Evolutionary conservation across 2,329 filamentous ascomycete genomes (phyloP).

Genomic region (Xylariaceae sp.): DNA sequence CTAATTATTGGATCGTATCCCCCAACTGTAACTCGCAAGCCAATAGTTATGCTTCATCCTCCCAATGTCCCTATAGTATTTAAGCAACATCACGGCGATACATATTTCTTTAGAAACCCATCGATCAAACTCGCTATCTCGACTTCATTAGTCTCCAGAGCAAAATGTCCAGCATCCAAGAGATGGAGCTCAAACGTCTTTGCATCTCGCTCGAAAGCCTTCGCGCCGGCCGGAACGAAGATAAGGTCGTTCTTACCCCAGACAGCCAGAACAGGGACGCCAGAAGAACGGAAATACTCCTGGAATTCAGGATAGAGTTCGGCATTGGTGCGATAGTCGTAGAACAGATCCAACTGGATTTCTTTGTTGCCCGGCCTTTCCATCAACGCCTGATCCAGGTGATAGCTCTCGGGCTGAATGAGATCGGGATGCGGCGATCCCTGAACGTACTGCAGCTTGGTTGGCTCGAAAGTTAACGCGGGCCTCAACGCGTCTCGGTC

Average conservation of each 20-base stretch:
- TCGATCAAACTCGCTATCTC: constrained; percentile 34
- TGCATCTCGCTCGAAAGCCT: constrained; percentile 56
- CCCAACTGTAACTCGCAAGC: too few relatives aligned
- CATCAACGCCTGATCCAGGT: constrained; percentile 56
- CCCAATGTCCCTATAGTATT: too few relatives aligned
- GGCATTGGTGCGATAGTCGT: constrained; percentile 59
- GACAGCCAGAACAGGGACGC: constrained; percentile 57
- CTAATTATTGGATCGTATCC: too few relatives aligned
- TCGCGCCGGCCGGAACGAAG: constrained; percentile 53
- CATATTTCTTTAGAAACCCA: constrained; percentile 32
- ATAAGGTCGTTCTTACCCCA: constrained; percentile 62
- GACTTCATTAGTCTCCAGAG: constrained; percentile 42
- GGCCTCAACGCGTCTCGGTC: constrained; percentile 42
- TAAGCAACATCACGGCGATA: too few relatives aligned
- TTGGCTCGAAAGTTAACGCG: constrained; percentile 43
- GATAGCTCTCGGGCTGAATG: constrained; percentile 50
- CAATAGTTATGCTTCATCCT: too few relatives aligned
- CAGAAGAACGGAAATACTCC: constrained; percentile 52
- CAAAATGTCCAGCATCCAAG: constrained; percentile 61
- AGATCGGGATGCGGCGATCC: constrained; percentile 40
- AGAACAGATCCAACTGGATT: constrained; percentile 58
- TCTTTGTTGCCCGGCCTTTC: constrained; percentile 53
- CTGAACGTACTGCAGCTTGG: constrained; percentile 48
- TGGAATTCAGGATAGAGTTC: constrained; percentile 58
- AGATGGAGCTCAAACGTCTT: constrained; percentile 50